Evolutionary conservation across 441 rosid species (phyloP), one percentile per base, ranked within the genome.

Genomic region (Arabidopsis lyrata): DNA sequence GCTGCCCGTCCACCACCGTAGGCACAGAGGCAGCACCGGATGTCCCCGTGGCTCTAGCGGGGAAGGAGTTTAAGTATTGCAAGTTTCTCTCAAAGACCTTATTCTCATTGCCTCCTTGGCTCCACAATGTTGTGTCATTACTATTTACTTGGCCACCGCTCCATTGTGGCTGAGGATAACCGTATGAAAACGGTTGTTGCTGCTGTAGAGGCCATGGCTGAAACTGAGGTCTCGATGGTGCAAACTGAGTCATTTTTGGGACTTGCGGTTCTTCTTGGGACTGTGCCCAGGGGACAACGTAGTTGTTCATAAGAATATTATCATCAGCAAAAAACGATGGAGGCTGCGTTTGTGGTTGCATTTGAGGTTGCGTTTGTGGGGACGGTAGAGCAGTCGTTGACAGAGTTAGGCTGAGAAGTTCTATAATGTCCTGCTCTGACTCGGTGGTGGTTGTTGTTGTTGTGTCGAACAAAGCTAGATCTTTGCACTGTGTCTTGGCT

Each of bases 271-370:
- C 77, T 61, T 39, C 39, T 49, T 77, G 85, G 6, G 54, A 81
- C 14, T 82, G 93, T 36, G 97, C 96, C 97, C 98, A 91, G 12
- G 99, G 96, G 76, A 86, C 95, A 52, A 93, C 88, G 71, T 93
- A 90, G 74, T 77, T 88, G 78, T 76, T 79, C 80, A 78, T 84
- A 3, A 85, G 66, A 52, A 70, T 56, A 69, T 80, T 89, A 44
- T 81, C 92, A 55, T 77, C 54, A n/a, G 32, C 62, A 2, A 64
- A 39, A 63, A 39, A 62, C 2, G 79, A 80, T 24, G 41, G 77
- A 74, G 81, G 87, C 20, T 61, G 66, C 34, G 34, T 41, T 59
- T 29, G 50, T 5, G 63, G 1, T 38, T 72, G 67, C n/a, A 13
- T 11, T 39, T 39, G 44, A 9, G 45, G 49, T 68, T 62, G 71